Evolutionary conservation across 257 asterid species (phyloP), one percentile per base, ranked within the genome.

Genomic region (Primulina huaijiensis): DNA sequence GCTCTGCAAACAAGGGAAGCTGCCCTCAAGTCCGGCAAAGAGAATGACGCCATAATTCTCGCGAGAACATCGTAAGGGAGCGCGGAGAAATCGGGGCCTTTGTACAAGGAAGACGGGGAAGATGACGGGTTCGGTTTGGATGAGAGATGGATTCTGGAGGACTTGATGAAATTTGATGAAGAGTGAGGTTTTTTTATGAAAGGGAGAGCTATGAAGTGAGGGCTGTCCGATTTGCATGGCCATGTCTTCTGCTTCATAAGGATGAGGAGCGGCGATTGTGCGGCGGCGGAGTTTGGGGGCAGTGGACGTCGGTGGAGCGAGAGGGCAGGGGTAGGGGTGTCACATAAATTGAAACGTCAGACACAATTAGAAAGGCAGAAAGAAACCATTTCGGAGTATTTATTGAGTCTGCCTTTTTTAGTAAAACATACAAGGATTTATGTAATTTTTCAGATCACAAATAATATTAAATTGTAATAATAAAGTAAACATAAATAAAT

Each of bases 1-100:
- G 82, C 76, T 20, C 34, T 74, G 69, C 89, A 84, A 2, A 76
- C 89, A 46, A 75, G 77, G 27, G 87, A 84, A 52, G 87, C 87
- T 7, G 82, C 67, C 50, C 76, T 78, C 19, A 84, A 70, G 67
- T 84, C 64, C 5, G 80, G 76, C 7, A 65, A 67, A 53, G 81
- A 60, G 40, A 84, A 80, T 6, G 77, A 61, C 3, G 85, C 77
- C 12, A 83, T 81, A 17, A 84, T 84, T 76, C 35, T 82, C 50
- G 62, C 8, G 14, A 84, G 34, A 7, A 84, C 67, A 20, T 84
- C 89, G 62, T 64, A 74, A 1, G 89, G 89, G 25, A 82, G 78
- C 20, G 23, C 37, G 34, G 89, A 75, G 59, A 67, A 84, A 70
- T 82, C 81, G 5, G 25, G 72, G 0, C 0, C 55, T 11, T 50